phyloP scores from a whole-genome alignment of 148 eudicot genomes.

The Dianthus caryophyllus region DNA sequence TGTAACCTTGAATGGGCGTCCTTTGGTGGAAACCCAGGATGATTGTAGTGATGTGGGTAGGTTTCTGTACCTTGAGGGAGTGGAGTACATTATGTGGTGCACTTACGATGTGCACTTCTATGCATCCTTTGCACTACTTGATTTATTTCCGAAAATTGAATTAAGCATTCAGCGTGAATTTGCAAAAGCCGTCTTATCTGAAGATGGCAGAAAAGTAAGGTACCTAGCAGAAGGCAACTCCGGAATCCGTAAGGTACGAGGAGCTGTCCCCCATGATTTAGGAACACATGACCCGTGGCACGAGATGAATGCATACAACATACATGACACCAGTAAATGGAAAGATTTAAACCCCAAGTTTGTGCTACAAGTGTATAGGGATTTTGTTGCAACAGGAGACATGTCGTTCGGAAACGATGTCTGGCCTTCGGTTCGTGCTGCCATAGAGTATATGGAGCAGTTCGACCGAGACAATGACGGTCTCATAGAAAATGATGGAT shows the following conservation, averaged over 20 bases:
- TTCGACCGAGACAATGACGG: conserved; percentile 83
- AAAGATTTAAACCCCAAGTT: conserved; percentile 95
- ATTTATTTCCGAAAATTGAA: conserved; percentile 92
- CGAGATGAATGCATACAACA: conserved; percentile 98
- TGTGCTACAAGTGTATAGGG: conserved; percentile 96
- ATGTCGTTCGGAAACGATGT: conserved; percentile 90
- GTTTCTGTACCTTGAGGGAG: conserved; percentile 92
- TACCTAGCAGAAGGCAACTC: conserved; percentile 86
- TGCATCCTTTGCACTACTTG: conserved; percentile 95
- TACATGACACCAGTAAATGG: conserved; percentile 98
- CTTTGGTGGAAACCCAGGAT: conserved; percentile 19
- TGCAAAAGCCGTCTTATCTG: conserved; percentile 85
- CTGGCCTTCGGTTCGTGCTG: conserved; percentile 98
- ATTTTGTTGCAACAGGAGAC: conserved; percentile 87
- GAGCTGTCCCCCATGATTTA: conserved; percentile 96
- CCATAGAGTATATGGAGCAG: conserved; percentile 95
- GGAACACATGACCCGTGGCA: conserved; percentile 99
- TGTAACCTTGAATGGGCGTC: conserved; percentile 21
- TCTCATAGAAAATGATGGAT: conserved; percentile 95
- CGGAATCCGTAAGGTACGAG: conserved; percentile 89
- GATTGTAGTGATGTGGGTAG: conserved; percentile 80
- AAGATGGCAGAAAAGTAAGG: conserved; percentile 79
- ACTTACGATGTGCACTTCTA: conserved; percentile 98
- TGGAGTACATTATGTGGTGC: conserved; percentile 99
- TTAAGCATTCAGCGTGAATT: conserved; percentile 95